These are phyloP conservation scores for Discostella stelligeroides DNA, from an alignment of 108 stramenopile species.

Conservation along the genomic window DNA sequence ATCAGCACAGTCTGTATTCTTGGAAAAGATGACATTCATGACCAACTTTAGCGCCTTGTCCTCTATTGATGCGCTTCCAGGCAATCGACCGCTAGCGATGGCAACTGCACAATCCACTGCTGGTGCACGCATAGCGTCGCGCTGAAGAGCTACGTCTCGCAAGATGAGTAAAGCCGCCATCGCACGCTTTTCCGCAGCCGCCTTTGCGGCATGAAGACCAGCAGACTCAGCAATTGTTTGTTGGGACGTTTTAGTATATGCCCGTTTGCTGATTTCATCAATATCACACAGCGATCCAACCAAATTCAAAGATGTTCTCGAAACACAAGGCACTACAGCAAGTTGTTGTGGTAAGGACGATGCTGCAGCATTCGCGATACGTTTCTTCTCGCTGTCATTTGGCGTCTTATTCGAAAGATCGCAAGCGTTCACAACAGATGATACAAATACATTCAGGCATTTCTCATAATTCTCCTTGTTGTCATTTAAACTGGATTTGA, in stretches of 20 bases:
- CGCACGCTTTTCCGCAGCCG: constrained; percentile 86
- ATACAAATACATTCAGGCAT: constrained; percentile 66
- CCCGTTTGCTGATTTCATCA: constrained; percentile 78
- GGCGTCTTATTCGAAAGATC: constrained; percentile 68
- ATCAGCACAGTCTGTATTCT: constrained; percentile 60
- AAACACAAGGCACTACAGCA: constrained; percentile 54
- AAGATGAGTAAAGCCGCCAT: constrained; percentile 73
- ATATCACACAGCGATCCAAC: constrained; percentile 80
- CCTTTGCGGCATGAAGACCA: constrained; percentile 72
- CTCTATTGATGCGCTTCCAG: constrained; percentile 66
- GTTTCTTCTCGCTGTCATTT: constrained; percentile 64
- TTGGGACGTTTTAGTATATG: constrained; percentile 63
- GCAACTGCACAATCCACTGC: constrained; percentile 75
- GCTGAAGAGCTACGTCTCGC: constrained; percentile 80
- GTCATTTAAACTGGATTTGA: constrained; percentile 43
- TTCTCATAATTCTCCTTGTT: constrained; percentile 57
- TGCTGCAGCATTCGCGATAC: constrained; percentile 55
- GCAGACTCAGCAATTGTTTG: constrained; percentile 79
- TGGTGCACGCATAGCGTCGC: constrained; percentile 46
- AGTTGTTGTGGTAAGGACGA: constrained; percentile 60
- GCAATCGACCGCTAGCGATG: constrained; percentile 76
- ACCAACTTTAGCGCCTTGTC: constrained; percentile 87
- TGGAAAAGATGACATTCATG: constrained; percentile 82
- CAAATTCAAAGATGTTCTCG: constrained; percentile 56
- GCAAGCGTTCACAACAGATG: constrained; percentile 64